phyloP scores from a whole-genome alignment of 148 eudicot genomes.

The Salicornia ramosissima region DNA sequence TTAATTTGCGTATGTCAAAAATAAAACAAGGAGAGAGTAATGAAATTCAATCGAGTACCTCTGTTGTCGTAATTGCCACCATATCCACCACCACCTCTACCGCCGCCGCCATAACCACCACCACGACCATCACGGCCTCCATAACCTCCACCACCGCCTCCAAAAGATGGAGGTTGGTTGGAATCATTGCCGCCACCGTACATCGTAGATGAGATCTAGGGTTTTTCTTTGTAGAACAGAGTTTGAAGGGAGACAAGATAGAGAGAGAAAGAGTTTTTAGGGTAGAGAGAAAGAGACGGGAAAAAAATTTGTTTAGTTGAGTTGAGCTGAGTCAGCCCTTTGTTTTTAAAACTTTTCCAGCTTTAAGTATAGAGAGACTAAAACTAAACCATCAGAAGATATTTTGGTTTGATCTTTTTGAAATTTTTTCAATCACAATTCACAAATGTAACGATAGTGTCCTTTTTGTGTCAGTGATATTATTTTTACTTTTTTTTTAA shows the following conservation, averaged over 20 bases:
- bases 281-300: background rate
- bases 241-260: background rate
- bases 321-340: background rate
- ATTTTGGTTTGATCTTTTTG: background rate
- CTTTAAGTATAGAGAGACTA: background rate
- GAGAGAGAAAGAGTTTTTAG: background rate
- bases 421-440: background rate
- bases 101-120: slow-evolving; percentile 22
- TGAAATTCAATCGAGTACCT: slow-evolving; percentile 20
- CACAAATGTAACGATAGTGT: too few species aligned
- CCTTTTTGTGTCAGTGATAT: too few species aligned
- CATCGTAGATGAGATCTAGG: slow-evolving; percentile 47
- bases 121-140: slow-evolving; percentile 15
- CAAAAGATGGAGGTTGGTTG: slow-evolving; percentile 39
- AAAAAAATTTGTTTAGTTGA: too few species aligned
- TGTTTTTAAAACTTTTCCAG: background rate
- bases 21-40: background rate
- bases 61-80: slow-evolving; percentile 45
- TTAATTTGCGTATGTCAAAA: background rate
- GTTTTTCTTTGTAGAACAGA: slow-evolving; percentile 10
- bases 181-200: slow-evolving; percentile 72
- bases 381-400: background rate
- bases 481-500: too few species aligned
- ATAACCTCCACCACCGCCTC: slow-evolving; percentile 35
- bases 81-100: slow-evolving; percentile 42